These are phyloP conservation scores for Fusarium clavum DNA, from an alignment of 2,329 filamentous ascomycete genomes.

Conservation along the genomic window DNA sequence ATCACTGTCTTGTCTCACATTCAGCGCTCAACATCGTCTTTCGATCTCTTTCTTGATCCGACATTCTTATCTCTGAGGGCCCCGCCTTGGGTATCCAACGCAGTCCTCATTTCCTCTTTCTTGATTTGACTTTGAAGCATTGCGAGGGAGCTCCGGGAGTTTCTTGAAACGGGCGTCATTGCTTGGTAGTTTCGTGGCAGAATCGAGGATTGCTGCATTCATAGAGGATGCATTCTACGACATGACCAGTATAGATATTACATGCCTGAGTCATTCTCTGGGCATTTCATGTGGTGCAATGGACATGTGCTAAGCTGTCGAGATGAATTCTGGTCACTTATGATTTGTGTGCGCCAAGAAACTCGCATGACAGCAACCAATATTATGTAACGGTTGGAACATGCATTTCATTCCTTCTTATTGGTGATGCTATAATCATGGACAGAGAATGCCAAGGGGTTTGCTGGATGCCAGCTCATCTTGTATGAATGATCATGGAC, in stretches of 20 bases:
- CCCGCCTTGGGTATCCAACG: constrained; percentile 19
- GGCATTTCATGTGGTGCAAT: constrained; percentile 12
- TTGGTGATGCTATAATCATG: neutral
- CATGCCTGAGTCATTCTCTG: neutral
- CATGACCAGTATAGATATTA: constrained; percentile 31
- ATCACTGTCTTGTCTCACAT: constrained; percentile 8
- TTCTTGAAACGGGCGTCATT: constrained; percentile 39
- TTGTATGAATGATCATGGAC: neutral
- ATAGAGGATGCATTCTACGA: constrained; percentile 16
- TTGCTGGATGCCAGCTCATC: neutral
- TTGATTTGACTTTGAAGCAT: constrained; percentile 39
- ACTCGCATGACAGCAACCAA: neutral
- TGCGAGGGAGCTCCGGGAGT: constrained; percentile 47
- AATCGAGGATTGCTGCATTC: constrained; percentile 20
- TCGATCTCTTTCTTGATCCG: constrained; percentile 15
- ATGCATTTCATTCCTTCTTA: neutral
- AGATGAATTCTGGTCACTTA: neutral
- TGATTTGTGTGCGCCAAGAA: neutral
- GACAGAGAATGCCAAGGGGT: neutral
- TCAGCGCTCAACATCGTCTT: constrained; percentile 15
- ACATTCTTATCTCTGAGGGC: constrained; percentile 17
- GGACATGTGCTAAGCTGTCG: neutral
- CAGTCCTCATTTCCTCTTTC: constrained; percentile 14
- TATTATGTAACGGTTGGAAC: neutral
- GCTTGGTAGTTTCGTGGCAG: constrained; percentile 35